Evolutionary conservation across 1,284 basidiomycete species (phyloP).

Genomic region (Leccinum brunneo-olivaceum): DNA sequence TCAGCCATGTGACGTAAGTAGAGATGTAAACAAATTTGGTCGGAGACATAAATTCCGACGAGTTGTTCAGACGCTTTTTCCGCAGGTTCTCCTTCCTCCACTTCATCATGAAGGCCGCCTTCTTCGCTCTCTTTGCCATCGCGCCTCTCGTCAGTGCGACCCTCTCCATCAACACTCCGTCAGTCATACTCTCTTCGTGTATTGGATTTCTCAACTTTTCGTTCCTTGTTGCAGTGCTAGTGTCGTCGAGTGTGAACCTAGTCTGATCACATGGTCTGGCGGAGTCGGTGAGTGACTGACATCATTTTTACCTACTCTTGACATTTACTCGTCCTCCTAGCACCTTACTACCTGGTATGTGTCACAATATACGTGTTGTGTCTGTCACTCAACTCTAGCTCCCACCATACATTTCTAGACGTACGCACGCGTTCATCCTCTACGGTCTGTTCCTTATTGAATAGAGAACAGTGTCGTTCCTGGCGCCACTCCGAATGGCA

Average conservation of each 20-base stretch:
- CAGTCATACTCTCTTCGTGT: slow-evolving; percentile 22
- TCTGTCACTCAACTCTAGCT: slow-evolving; percentile 1
- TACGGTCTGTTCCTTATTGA: neutral
- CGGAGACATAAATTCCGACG: slow-evolving; percentile 28
- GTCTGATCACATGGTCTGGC: slow-evolving; percentile 42
- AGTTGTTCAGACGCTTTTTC: slow-evolving; percentile 11
- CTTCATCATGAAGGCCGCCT: slow-evolving; percentile 39
- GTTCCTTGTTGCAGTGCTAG: slow-evolving; percentile 18
- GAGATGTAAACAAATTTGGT: slow-evolving; percentile 16
- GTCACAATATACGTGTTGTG: neutral
- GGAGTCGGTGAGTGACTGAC: slow-evolving; percentile 40
- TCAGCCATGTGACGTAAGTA: slow-evolving; percentile 10
- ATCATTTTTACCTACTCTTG: neutral
- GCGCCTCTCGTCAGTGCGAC: slow-evolving; percentile 28
- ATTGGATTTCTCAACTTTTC: neutral
- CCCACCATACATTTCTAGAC: neutral
- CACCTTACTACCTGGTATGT: slow-evolving; percentile 50
- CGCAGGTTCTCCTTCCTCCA: slow-evolving; percentile 12
- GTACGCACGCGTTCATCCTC: slow-evolving; percentile 20
- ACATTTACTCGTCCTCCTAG: slow-evolving; percentile 25
- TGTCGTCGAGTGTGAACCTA: slow-evolving; percentile 47
- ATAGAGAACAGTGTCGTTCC: slow-evolving; percentile 35
- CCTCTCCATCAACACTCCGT: slow-evolving; percentile 57
- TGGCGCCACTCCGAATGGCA: slow-evolving; percentile 33
- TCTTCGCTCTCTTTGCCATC: slow-evolving; percentile 35